A percentile compares a stretch with the other conserved stretches of the same genome.
Evolutionary conservation across 2,329 filamentous ascomycete genomes (phyloP).

Genomic region (Sporothrix variecibatus): DNA sequence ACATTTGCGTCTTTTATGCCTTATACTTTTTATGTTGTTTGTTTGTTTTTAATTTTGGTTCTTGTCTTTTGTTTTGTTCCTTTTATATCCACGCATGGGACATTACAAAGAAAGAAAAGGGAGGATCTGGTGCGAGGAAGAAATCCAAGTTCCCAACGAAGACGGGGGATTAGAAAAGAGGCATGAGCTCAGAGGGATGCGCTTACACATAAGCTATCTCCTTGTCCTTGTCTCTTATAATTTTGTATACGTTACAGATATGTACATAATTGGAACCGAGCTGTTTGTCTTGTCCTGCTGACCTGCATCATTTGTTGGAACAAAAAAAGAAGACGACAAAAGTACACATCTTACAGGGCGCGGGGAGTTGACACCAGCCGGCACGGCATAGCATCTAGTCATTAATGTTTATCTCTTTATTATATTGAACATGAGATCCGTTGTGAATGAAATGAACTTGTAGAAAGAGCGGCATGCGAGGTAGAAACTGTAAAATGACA

Average conservation of each 20-base stretch:
- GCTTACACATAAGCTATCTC: not conserved
- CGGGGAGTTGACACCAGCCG: not conserved
- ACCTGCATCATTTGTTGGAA: not conserved
- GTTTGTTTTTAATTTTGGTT: not conserved
- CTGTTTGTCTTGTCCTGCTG: not conserved
- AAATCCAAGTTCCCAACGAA: not conserved
- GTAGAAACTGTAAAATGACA: not conserved
- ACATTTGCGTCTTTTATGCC: not conserved
- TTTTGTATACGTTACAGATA: conserved; percentile 20
- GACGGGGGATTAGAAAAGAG: not conserved
- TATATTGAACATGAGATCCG: not conserved
- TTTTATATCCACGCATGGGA: conserved; percentile 16
- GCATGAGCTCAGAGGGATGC: not conserved
- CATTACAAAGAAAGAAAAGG: conserved; percentile 2
- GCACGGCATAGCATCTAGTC: conserved; percentile 11
- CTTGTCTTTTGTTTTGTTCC: not conserved
- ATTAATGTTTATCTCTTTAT: conserved; percentile 18
- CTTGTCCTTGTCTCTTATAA: not conserved
- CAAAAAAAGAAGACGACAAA: not conserved
- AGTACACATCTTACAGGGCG: not conserved
- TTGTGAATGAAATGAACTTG: not conserved
- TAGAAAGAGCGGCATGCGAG: too few relatives aligned
- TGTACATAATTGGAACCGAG: conserved; percentile 18
- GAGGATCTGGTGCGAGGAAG: not conserved
- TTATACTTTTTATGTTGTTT: not conserved